A percentile compares a stretch with the other conserved stretches of the same genome.
phyloP scores from a whole-genome alignment of 768 basidiomycete genomes.

The Panus rudis region DNA sequence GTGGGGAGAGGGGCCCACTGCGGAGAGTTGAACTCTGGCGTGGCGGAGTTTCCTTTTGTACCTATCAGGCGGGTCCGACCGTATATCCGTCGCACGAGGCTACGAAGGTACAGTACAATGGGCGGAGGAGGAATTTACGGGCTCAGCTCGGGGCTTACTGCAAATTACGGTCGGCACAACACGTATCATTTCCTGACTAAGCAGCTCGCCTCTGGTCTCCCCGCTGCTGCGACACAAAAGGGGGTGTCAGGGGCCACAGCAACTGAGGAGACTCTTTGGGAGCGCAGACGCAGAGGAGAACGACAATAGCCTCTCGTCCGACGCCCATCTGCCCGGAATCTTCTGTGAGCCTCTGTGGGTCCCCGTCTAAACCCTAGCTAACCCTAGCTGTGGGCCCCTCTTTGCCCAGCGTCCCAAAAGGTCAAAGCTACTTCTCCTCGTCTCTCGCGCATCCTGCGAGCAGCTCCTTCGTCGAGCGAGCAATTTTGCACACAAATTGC shows the following conservation, averaged over 20 bases:
- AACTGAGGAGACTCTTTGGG: too few relatives aligned
- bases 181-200: conserved; percentile 3
- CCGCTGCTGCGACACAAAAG: too few relatives aligned
- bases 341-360: conserved; percentile 26
- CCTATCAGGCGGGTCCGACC: background rate
- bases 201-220: too few relatives aligned
- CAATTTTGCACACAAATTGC: too few relatives aligned
- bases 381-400: too few relatives aligned
- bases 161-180: background rate
- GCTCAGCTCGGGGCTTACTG: background rate
- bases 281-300: too few relatives aligned
- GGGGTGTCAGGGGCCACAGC: too few relatives aligned
- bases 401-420: too few relatives aligned
- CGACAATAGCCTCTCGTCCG: too few relatives aligned
- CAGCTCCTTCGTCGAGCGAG: too few relatives aligned
- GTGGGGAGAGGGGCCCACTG: conserved; percentile 7
- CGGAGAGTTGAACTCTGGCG: conserved; percentile 1
- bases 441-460: too few relatives aligned
- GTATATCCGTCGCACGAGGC: conserved; percentile 8
- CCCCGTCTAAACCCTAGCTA: conserved; percentile 7
- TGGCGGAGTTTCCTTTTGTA: conserved; percentile 7
- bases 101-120: conserved; percentile 3
- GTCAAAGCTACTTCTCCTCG: too few relatives aligned
- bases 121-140: conserved; percentile 3
- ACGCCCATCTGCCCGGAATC: background rate